phyloP scores from a whole-genome alignment of 768 basidiomycete genomes.

The Boletus vinaceobasis region DNA sequence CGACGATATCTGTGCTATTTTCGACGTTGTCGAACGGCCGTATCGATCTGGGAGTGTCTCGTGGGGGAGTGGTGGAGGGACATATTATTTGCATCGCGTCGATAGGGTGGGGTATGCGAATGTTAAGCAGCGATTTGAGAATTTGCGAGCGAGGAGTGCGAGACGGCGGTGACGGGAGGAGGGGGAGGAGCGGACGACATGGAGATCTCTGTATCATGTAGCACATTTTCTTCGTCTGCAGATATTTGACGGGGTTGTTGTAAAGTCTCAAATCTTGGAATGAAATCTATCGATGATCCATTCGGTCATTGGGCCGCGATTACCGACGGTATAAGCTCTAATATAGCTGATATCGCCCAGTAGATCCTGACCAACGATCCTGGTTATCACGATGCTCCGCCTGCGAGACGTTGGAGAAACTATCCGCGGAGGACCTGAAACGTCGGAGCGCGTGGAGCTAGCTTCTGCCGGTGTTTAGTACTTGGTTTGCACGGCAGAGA shows the following conservation, averaged over 20 bases:
- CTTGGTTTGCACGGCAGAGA: background rate
- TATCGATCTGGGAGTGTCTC: slow-evolving; percentile 77
- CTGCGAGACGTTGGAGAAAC: background rate
- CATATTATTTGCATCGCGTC: slow-evolving; percentile 74
- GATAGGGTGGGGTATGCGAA: slow-evolving; percentile 69
- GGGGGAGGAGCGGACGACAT: background rate
- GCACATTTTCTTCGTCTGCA: background rate
- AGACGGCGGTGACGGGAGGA: slow-evolving; percentile 21
- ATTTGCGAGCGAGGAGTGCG: slow-evolving; percentile 32
- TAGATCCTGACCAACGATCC: background rate
- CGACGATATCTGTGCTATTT: slow-evolving; percentile 78
- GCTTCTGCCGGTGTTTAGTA: background rate
- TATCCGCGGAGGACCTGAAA: background rate
- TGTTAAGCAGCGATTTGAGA: slow-evolving; percentile 57
- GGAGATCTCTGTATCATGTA: background rate
- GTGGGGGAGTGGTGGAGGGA: slow-evolving; percentile 71
- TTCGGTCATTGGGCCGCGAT: background rate
- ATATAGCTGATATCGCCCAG: background rate
- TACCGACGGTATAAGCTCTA: background rate
- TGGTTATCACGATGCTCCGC: background rate
- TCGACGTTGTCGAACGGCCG: slow-evolving; percentile 65
- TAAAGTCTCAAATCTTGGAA: background rate
- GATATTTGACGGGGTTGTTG: background rate
- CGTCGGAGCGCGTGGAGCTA: background rate
- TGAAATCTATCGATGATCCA: background rate